Conservation (phyloP, 495 filamentous ascomycete genomes). For the Recurvomyces mirabilis region DNA sequence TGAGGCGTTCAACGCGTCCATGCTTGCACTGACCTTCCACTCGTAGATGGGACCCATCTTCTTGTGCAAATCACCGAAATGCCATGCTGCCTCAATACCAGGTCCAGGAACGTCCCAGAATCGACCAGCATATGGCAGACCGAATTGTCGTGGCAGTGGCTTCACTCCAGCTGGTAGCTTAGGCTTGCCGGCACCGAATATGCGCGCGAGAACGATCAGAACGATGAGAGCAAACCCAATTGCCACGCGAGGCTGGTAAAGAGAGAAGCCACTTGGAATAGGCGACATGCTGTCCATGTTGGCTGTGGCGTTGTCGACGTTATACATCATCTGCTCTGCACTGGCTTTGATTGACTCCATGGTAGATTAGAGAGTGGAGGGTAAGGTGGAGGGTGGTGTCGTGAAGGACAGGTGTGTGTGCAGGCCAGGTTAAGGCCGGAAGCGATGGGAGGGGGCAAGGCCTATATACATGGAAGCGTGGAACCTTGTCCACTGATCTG, state of each 20-base stretch:
- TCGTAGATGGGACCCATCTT: constrained; percentile 45
- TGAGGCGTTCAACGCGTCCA: background rate
- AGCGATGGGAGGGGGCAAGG: no score
- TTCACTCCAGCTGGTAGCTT: constrained; percentile 9
- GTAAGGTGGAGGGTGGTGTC: no score
- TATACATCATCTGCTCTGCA: constrained; percentile 5
- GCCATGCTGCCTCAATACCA: constrained; percentile 17
- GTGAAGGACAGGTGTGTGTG: no score
- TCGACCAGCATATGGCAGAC: constrained; percentile 12
- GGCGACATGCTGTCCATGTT: background rate
- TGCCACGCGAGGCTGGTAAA: constrained; percentile 1
- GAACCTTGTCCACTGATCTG: no score
- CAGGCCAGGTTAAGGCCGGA: no score
- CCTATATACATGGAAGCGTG: no score
- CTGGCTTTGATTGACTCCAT: constrained; percentile 1
- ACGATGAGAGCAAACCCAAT: constrained; percentile 5
- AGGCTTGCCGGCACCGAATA: constrained; percentile 8
- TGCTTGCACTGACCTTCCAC: constrained; percentile 26
- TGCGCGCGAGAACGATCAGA: constrained; percentile 4
- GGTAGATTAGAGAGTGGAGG: no score
- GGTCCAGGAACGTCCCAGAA: constrained; percentile 15
- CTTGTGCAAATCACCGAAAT: constrained; percentile 16
- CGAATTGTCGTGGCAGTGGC: background rate
- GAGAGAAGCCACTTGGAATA: constrained; percentile 3
- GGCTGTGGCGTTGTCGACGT: background rate